These are phyloP conservation scores for Sporothrix mexicana DNA, from an alignment of 2,329 filamentous ascomycete genomes.

Conservation along the genomic window DNA sequence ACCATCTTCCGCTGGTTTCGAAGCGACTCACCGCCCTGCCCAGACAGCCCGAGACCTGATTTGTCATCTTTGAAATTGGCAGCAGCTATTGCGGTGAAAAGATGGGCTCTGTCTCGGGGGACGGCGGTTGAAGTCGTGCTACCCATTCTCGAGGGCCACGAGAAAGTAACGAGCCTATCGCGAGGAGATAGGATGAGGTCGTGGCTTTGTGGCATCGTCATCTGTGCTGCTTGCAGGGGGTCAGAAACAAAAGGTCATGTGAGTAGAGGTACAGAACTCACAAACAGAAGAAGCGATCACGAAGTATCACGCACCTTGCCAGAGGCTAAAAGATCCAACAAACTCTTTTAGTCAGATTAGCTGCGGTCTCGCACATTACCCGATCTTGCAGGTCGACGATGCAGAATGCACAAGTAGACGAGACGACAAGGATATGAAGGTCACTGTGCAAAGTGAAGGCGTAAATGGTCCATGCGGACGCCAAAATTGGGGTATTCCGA, in stretches of 20 bases:
- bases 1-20: not conserved
- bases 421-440: not conserved
- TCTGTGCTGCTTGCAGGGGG: not conserved
- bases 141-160: not conserved
- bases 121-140: not conserved
- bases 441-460: not conserved
- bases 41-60: not conserved
- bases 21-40: conserved; percentile 21
- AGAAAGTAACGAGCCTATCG: conserved; percentile 3
- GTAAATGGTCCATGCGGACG: conserved; percentile 7
- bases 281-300: no score
- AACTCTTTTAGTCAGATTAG: conserved; percentile 20
- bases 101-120: conserved; percentile 25
- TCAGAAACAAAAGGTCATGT: not conserved
- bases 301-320: not conserved
- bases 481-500: conserved; percentile 33
- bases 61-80: not conserved
- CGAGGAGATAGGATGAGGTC: not conserved
- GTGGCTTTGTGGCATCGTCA: conserved; percentile 2
- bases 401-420: not conserved
- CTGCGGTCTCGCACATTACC: conserved; percentile 25
- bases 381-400: conserved; percentile 32
- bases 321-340: not conserved
- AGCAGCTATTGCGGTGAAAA: not conserved
- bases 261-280: not conserved